A percentile compares a stretch with the other conserved stretches of the same genome.
Conservation (phyloP, 192 early-diverging fungal genomes). For the Funneliformis mosseae region DNA sequence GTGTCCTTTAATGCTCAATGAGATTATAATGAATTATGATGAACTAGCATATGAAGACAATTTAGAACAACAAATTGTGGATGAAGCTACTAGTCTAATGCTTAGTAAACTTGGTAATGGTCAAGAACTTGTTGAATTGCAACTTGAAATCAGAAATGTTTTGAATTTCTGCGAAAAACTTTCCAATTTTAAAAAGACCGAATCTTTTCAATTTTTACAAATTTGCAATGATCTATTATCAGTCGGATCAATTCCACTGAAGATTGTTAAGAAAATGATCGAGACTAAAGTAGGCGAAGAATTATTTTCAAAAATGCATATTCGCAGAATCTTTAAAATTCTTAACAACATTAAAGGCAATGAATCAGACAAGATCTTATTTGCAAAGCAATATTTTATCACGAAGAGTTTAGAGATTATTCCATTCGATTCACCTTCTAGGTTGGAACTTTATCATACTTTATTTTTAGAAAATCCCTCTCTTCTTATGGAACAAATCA, state of each 20-base stretch:
- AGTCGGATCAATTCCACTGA: not conserved
- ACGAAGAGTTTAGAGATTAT: conserved; percentile 23
- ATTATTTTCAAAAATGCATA: conserved; percentile 1
- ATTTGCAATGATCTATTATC: conserved; percentile 33
- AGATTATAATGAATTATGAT: not conserved
- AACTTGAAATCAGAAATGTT: conserved; percentile 12
- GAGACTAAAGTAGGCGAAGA: not conserved
- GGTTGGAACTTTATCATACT: conserved; percentile 14
- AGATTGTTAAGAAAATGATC: not conserved
- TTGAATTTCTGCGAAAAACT: conserved; percentile 6
- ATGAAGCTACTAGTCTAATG: conserved; percentile 6
- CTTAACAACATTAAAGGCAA: not conserved
- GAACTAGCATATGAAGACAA: not conserved
- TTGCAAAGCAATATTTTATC: conserved; percentile 8
- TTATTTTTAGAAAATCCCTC: conserved; percentile 27
- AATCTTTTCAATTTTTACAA: conserved; percentile 25
- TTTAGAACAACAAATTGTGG: conserved; percentile 10
- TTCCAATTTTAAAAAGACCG: not conserved
- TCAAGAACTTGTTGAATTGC: conserved; percentile 12
- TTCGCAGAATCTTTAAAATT: not conserved
- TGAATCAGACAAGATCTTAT: not conserved
- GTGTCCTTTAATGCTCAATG: conserved; percentile 12
- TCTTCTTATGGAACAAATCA: conserved; percentile 19
- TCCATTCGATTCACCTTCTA: conserved; percentile 13
- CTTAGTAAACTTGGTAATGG: not conserved